Evolutionary conservation across 257 asterid genomes (phyloP), one percentile per base, ranked within the genome.

Genomic region (Nicotiana obtusifolia): DNA sequence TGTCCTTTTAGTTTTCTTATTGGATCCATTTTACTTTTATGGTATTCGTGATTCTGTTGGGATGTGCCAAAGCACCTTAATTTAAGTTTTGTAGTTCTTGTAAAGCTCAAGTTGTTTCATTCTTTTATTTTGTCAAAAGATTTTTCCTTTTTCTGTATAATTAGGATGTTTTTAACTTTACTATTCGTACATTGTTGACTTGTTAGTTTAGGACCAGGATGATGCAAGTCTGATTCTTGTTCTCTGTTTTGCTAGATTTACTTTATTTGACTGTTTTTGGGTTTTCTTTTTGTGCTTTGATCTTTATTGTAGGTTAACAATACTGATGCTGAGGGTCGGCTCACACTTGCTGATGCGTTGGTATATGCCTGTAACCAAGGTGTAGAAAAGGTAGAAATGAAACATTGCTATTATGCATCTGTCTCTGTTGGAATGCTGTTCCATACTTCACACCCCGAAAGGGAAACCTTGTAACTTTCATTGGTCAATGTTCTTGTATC

Each of bases 271-370:
- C 60, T 47, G 22, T 47, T 73, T 71, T 5, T 4, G 1, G 78
- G 78, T 20, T 53, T 24, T 15, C 60, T 14, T 7, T 73, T 73
- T 35, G 79, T 47, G 79, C 60, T 9, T 76, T 82, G 22, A 16
- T 64, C 44, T 54, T 49, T 49, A 17, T 80, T 13, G 68, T 84
- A 94, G 99, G 99, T 96, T 60, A 96, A 94, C 88, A 96, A 96
- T 64, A 96, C 99, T 35, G 99, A 96, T 87, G 99, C 99, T 26
- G 99, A 96, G 90, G 99, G 99, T 37, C 86, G 99, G 76, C 98
- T 96, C 37, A 96, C 99, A 33, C 97, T 96, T 81, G 99, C 99
- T 7, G 98, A 96, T 87, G 98, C 99, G 67, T 88, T 96, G 89
- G 91, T 96, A 30, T 96, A 96, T 85, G 95, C 98, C 83, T 93